Conservation (phyloP, 768 basidiomycete species). For the Trametes cinnabarina region DNA sequence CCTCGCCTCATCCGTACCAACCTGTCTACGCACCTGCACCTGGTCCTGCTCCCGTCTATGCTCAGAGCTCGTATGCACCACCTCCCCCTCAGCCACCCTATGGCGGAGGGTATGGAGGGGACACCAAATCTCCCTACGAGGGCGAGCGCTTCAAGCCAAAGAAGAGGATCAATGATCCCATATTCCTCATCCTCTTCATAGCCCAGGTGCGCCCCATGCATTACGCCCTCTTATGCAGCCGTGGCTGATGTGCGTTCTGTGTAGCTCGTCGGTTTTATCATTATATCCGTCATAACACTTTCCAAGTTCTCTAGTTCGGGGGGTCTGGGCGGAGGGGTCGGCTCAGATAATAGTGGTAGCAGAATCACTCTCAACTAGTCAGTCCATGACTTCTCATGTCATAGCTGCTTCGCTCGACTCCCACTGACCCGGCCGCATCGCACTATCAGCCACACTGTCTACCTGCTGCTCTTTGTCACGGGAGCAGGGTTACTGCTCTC, state of each 20-base stretch:
- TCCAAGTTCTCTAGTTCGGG: slow-evolving; percentile 57
- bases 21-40: slow-evolving; percentile 19
- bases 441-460: slow-evolving; percentile 61
- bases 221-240: background rate
- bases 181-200: slow-evolving; percentile 72
- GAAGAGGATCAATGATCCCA: slow-evolving; percentile 68
- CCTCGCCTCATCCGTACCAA: slow-evolving; percentile 3
- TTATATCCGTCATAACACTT: slow-evolving; percentile 63
- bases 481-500: slow-evolving; percentile 68
- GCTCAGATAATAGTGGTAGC: slow-evolving; percentile 49
- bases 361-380: slow-evolving; percentile 65
- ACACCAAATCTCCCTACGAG: slow-evolving; percentile 51
- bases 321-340: slow-evolving; percentile 74
- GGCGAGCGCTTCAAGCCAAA: slow-evolving; percentile 66
- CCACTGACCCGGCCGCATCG: background rate
- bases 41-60: slow-evolving; percentile 26
- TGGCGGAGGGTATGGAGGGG: slow-evolving; percentile 20
- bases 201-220: slow-evolving; percentile 47
- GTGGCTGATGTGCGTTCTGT: background rate
- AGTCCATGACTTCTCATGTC: slow-evolving; percentile 22
- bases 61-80: slow-evolving; percentile 19
- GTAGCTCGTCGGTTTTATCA: slow-evolving; percentile 67
- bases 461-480: slow-evolving; percentile 72
- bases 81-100: slow-evolving; percentile 8
- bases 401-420: background rate